Conservation (phyloP, 495 filamentous ascomycete genomes). For the Hypoxylon fuscum region DNA sequence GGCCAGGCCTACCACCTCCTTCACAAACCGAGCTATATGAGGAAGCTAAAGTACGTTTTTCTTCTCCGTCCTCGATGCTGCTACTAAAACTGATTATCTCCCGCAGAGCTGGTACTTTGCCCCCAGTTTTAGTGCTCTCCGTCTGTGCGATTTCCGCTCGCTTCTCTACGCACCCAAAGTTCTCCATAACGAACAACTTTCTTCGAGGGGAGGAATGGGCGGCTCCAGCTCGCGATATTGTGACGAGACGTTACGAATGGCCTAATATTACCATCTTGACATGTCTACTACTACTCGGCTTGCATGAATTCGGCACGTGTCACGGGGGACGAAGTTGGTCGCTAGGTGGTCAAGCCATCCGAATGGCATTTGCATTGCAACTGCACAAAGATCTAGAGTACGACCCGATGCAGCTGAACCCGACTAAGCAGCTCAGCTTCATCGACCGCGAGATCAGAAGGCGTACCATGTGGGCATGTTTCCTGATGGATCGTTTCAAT, state of each 20-base stretch:
- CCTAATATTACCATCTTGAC: constrained; percentile 96
- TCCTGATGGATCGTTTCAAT: constrained; percentile 96
- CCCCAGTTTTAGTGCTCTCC: constrained; percentile 88
- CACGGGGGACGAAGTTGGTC: constrained; percentile 97
- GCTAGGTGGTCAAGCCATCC: constrained; percentile 89
- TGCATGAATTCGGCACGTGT: constrained; percentile 97
- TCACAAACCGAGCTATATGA: constrained; percentile 96
- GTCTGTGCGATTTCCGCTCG: constrained; percentile 93
- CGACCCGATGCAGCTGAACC: constrained; percentile 75
- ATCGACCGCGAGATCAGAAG: constrained; percentile 93
- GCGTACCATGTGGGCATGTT: constrained; percentile 97
- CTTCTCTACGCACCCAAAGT: constrained; percentile 93
- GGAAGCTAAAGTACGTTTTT: constrained; percentile 71
- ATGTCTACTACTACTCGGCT: constrained; percentile 83
- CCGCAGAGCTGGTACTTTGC: constrained; percentile 62
- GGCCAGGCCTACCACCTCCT: constrained; percentile 95
- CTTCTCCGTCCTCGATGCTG: constrained; percentile 1
- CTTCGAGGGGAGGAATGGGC: constrained; percentile 93
- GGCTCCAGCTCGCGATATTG: constrained; percentile 80
- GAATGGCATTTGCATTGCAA: constrained; percentile 97
- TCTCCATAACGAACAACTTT: constrained; percentile 85
- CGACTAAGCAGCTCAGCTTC: constrained; percentile 77
- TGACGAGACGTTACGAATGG: constrained; percentile 86
- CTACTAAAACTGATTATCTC: constrained; percentile 35
- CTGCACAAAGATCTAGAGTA: constrained; percentile 92